Evolutionary conservation across 164 flowering plant genomes (phyloP), one percentile per base, ranked within the genome.

Genomic region (Liquidambar formosana): DNA sequence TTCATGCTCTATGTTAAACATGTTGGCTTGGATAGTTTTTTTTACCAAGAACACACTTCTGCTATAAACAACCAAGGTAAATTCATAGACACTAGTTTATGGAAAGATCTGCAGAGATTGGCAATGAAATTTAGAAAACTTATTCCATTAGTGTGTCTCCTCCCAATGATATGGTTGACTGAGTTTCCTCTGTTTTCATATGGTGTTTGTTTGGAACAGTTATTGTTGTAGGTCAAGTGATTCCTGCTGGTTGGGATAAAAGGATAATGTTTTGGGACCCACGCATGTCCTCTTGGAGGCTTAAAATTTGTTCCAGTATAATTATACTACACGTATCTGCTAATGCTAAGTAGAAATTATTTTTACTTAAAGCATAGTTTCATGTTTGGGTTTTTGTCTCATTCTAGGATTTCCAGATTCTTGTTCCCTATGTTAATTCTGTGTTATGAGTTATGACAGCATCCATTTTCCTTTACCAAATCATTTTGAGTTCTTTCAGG

Each of bases 211-310:
- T n/a, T n/a, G n/a, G n/a, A n/a, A n/a, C n/a, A n/a, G n/a, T n/a
- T n/a, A n/a, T 70, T 75, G 46, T 61, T 73, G 54, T 58, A 93
- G 98, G 83, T 71, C 93, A 85, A 71, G 71, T 84, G 38, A 73
- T 91, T 48, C 72, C 86, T 67, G 82, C 86, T 57, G 92, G 94
- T 73, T 80, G 89, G 80, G 94, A 95, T 74, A 84, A 79, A 68
- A 88, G 71, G 76, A 54, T 93, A 43, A 80, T 72, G 63, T 81
- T 73, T 54, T 93, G 97, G 97, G 98, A 91, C 79, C 45, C 71
- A 12, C 86, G 92, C 12, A 67, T 63, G 43, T 26, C 61, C 76
- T 68, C 43, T 53, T 48, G 71, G 66, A 58, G 64, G 44, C 61
- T 67, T 75, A 26, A 79, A 43, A 72, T 51, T 44, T 69, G 56